Evolutionary conservation across 208 protist genomes (phyloP).

Genomic region (Trypanosoma conorhini): DNA sequence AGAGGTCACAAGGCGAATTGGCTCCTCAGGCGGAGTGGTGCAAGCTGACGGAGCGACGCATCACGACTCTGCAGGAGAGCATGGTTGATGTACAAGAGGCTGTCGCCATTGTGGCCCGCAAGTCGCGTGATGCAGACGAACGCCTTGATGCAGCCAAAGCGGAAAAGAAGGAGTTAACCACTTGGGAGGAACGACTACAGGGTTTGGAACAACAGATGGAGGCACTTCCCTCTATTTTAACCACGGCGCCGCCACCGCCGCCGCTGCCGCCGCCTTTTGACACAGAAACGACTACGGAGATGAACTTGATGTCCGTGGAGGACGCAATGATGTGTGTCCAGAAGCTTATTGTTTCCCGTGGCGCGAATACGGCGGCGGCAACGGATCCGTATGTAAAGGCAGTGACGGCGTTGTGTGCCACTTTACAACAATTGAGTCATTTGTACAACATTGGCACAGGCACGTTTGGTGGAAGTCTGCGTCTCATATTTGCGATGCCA

Average conservation of each 20-base stretch:
- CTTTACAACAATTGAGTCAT: conserved; percentile 28
- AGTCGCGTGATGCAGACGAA: conserved; percentile 15
- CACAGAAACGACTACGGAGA: neutral
- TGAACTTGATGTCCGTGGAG: conserved; percentile 25
- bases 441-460: conserved; percentile 33
- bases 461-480: conserved; percentile 33
- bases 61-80: conserved; percentile 11
- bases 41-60: conserved; percentile 3
- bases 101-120: conserved; percentile 19
- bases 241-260: neutral
- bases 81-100: conserved; percentile 22
- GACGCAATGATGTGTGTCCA: conserved; percentile 23
- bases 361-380: neutral
- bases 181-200: neutral
- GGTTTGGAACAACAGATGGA: conserved; percentile 21
- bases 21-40: neutral
- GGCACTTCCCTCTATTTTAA: neutral
- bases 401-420: conserved; percentile 22
- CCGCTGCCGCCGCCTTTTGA: neutral
- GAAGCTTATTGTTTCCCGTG: conserved; percentile 2
- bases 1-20: neutral
- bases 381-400: conserved; percentile 7
- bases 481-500: conserved; percentile 29
- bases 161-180: conserved; percentile 9
- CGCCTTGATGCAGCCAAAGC: conserved; percentile 15